Base-by-base conservation (phyloP, 2,329 filamentous ascomycete species). In the Calonectria hawksworthii region DNA sequence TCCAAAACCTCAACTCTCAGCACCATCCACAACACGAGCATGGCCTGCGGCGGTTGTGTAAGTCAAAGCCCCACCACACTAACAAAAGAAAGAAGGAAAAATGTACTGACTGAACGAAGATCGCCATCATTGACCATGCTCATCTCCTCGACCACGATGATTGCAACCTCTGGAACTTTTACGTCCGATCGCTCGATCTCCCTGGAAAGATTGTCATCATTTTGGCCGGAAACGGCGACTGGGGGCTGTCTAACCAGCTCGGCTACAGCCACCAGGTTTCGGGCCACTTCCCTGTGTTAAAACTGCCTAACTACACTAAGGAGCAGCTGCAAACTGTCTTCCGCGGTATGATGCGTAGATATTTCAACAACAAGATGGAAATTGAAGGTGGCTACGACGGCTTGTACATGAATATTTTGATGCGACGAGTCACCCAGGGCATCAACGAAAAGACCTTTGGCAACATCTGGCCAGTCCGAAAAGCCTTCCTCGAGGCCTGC, bases 401-500 rank as follows among this genome's bases (percentile, higher is more conserved):
- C 0, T 86, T 94, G 0, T 94, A 91, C 77, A 88, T 89, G 75
- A 90, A 93, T 0, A 92, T 95, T 61, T 88, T 90, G 1, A 86
- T 90, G 13, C 87, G 91, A 4, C 87, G 93, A 7, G 84, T 95
- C 34, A 92, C 92, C 0, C 85, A 89, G 14, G 89, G 89, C 0
- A 89, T 93, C 1, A 93, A 91, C 0, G 86, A 88, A 1, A 89
- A 92, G 38, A 93, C 92, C 0, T 96, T 95, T 79, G 93, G 92
- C 0, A 96, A 96, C 78, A 93, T 94, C 0, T 87, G 94, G 23
- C 88, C 91, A 0, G 85, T 95, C 0, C 89, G 94, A 59, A 95
- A 94, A 51, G 80, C 80, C 28, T 82, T 80, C 77, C 82, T 85
- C 0, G 83, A 93, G 10, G 83, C 87, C 0, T 85, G 82, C 7